These are phyloP conservation scores for Aspergillus glaucus DNA, from an alignment of 2,329 filamentous ascomycete species.

Conservation along the genomic window DNA sequence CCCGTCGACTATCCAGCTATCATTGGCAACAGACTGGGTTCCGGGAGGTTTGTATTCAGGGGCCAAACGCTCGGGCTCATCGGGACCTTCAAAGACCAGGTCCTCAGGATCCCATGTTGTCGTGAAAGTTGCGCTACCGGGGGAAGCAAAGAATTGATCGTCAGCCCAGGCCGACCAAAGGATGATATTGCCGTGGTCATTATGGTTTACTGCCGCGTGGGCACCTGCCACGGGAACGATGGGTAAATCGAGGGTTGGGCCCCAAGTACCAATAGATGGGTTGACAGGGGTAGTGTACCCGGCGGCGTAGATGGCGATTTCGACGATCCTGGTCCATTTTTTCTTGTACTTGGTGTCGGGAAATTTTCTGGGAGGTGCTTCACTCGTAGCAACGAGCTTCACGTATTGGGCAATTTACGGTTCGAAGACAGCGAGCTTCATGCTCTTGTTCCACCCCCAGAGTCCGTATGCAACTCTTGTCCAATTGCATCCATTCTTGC, in stretches of 20 bases:
- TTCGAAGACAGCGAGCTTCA: constrained; percentile 14
- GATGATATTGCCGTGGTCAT: constrained; percentile 7
- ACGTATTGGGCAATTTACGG: constrained; percentile 10
- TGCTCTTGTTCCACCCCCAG: constrained; percentile 14
- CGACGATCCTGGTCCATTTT: constrained; percentile 7
- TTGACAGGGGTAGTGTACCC: constrained; percentile 8
- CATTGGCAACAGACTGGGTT: constrained; percentile 1
- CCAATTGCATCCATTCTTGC: constrained; percentile 7
- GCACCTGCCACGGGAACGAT: constrained; percentile 19
- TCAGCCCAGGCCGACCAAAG: constrained; percentile 14
- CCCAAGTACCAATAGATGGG: constrained; percentile 18
- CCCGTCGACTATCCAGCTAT: constrained; percentile 9
- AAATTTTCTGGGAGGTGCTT: constrained; percentile 7
- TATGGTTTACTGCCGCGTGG: constrained; percentile 5
- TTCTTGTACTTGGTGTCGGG: neutral
- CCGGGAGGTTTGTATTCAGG: constrained; percentile 12
- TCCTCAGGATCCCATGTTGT: constrained; percentile 8
- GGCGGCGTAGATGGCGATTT: constrained; percentile 8
- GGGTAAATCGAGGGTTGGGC: constrained; percentile 21
- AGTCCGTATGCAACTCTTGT: constrained; percentile 14
- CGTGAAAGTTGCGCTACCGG: constrained; percentile 13
- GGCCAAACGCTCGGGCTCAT: constrained; percentile 4
- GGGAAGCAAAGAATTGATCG: constrained; percentile 9
- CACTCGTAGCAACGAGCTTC: constrained; percentile 10
- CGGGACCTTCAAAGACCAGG: constrained; percentile 10